Evolutionary conservation across 495 filamentous ascomycete species (phyloP).

Genomic region (Neurospora sublineolata): DNA sequence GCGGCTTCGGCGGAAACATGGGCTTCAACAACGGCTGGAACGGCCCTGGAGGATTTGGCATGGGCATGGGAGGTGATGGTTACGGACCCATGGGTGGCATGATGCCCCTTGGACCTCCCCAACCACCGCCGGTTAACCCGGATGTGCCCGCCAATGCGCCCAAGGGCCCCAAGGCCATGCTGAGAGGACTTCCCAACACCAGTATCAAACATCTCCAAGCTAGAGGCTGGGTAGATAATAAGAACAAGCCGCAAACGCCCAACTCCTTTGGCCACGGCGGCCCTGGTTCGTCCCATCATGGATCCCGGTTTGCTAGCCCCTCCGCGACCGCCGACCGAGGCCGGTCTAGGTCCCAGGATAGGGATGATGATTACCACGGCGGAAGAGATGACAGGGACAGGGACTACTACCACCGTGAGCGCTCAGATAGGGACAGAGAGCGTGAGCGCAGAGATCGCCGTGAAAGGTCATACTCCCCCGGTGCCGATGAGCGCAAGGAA

Average conservation of each 20-base stretch:
- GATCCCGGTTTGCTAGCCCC: background rate
- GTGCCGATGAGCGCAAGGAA: slow-evolving; percentile 39
- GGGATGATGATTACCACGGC: slow-evolving; percentile 13
- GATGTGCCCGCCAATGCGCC: slow-evolving; percentile 58
- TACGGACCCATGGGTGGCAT: background rate
- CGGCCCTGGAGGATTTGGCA: background rate
- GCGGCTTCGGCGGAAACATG: background rate
- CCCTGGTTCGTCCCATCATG: background rate
- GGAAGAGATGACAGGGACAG: slow-evolving; percentile 17
- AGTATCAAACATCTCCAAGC: slow-evolving; percentile 45
- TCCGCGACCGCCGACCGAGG: background rate
- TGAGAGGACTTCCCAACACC: slow-evolving; percentile 72
- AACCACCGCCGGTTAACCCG: slow-evolving; percentile 15
- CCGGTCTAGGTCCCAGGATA: slow-evolving; percentile 8
- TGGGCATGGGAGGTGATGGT: background rate
- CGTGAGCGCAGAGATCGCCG: slow-evolving; percentile 16
- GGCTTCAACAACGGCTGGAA: background rate
- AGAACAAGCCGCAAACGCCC: slow-evolving; percentile 24
- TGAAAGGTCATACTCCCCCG: slow-evolving; percentile 1
- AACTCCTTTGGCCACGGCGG: slow-evolving; percentile 3
- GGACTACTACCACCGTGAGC: slow-evolving; percentile 11
- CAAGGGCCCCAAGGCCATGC: slow-evolving; percentile 85
- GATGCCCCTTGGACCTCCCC: background rate
- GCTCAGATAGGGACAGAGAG: slow-evolving; percentile 21
- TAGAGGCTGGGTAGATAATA: slow-evolving; percentile 33